Percentiles rank a stretch among this genome's conserved stretches.
Evolutionary conservation across 176 grass and related monocot genomes (phyloP).

Genomic region (Carex scoparia): DNA sequence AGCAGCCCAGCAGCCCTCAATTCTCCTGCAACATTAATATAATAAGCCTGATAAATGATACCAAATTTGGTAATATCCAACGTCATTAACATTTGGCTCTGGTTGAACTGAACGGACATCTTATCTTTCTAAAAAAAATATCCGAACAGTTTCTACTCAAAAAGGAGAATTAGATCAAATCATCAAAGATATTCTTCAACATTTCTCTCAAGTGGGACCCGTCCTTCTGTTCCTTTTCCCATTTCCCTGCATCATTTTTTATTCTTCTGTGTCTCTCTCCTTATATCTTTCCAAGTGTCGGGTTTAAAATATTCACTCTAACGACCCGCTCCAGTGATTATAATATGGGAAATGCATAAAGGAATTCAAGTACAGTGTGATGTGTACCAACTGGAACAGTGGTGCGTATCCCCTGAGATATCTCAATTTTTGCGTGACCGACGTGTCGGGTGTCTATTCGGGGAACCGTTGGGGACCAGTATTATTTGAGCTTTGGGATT

Average conservation of each 20-base stretch:
- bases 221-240: neutral
- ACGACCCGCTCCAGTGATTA: neutral
- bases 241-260: neutral
- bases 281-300: neutral
- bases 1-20: too few species aligned
- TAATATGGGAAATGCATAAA: neutral
- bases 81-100: neutral
- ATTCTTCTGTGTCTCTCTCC: neutral
- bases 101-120: neutral
- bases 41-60: neutral
- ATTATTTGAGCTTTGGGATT: too few species aligned
- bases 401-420: too few species aligned
- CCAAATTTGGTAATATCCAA: neutral
- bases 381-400: neutral
- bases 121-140: neutral
- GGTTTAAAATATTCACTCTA: fast-evolving
- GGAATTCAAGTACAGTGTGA: neutral
- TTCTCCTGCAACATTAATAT: neutral
- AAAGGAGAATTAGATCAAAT: neutral
- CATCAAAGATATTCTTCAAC: neutral
- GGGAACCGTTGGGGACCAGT: too few species aligned
- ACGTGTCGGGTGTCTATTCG: too few species aligned
- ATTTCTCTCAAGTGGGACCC: neutral
- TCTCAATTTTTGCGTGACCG: too few species aligned
- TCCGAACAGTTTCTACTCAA: neutral